Conservation (phyloP, 2,329 filamentous ascomycete species). For the Aureobasidium vineae region DNA sequence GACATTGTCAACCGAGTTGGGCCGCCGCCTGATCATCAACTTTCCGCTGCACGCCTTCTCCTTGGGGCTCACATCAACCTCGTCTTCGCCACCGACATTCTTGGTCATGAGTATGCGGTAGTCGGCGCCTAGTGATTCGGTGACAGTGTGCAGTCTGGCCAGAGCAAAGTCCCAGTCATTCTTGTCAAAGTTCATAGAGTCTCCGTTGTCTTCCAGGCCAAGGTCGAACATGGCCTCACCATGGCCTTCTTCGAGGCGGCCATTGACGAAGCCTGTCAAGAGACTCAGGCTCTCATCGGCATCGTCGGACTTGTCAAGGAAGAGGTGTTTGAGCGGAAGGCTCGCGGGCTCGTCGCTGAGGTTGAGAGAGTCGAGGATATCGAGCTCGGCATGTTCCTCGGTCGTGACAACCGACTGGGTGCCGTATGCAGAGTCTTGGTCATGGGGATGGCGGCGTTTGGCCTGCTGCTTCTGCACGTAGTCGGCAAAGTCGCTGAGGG, state of each 20-base stretch:
- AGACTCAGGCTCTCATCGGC: constrained; percentile 60
- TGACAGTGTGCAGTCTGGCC: constrained; percentile 62
- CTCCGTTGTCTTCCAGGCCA: constrained; percentile 84
- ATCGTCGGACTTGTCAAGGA: constrained; percentile 60
- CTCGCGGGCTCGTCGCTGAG: constrained; percentile 67
- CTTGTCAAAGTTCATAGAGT: constrained; percentile 73
- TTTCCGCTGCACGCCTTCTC: constrained; percentile 80
- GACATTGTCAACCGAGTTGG: constrained; percentile 74
- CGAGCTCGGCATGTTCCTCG: constrained; percentile 82
- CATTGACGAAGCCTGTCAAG: constrained; percentile 64
- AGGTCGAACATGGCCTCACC: constrained; percentile 91
- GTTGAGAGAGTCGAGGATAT: constrained; percentile 77
- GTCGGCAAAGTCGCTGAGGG: constrained; percentile 93
- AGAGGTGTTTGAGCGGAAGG: constrained; percentile 70
- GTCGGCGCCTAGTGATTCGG: constrained; percentile 65
- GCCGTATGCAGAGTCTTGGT: constrained; percentile 33
- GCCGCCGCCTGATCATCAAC: constrained; percentile 73
- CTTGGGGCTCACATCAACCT: constrained; percentile 65
- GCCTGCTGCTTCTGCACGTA: constrained; percentile 95
- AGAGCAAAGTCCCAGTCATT: constrained; percentile 74
- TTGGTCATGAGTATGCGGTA: constrained; percentile 84
- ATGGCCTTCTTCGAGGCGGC: constrained; percentile 75
- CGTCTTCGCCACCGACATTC: constrained; percentile 76
- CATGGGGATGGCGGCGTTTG: constrained; percentile 52
- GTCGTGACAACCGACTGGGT: constrained; percentile 36